Conservation (phyloP, 2,329 filamentous ascomycete species). For the Aspergillus bombycis region DNA sequence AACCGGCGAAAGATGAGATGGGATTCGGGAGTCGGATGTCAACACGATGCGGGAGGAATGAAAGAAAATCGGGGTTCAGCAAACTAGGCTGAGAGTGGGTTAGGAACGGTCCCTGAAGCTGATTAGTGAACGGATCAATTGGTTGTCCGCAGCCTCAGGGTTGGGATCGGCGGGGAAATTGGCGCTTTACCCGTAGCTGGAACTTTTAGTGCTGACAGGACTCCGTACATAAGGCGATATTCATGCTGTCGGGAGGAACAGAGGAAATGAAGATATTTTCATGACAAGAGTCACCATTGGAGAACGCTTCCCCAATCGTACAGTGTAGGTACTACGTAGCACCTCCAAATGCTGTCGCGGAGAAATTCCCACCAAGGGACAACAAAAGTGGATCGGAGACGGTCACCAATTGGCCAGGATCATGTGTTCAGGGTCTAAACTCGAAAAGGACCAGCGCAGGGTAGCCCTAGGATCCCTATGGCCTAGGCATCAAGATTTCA, state of each 20-base stretch:
- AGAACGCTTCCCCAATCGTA: neutral
- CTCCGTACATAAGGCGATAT: neutral
- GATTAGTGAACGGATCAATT: conserved; percentile 2
- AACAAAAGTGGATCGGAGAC: neutral
- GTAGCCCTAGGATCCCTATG: neutral
- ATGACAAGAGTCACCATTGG: neutral
- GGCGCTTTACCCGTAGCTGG: neutral
- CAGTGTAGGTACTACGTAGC: too few relatives aligned
- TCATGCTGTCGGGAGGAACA: neutral
- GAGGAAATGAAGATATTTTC: neutral
- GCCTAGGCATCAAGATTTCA: neutral
- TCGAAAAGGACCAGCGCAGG: neutral
- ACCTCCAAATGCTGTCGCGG: neutral
- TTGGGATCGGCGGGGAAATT: neutral
- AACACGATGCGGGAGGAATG: neutral
- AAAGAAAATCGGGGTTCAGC: neutral
- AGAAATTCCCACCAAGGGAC: neutral
- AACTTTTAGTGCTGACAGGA: neutral
- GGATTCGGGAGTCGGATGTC: neutral
- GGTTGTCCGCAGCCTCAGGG: neutral
- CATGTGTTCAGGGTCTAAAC: neutral
- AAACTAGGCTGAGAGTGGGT: neutral
- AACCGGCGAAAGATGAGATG: neutral
- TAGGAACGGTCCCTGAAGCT: neutral
- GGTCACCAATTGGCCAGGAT: neutral